Evolutionary conservation across 345 rosid genomes (phyloP), one percentile per base, ranked within the genome.

Genomic region (Syzygium grande): DNA sequence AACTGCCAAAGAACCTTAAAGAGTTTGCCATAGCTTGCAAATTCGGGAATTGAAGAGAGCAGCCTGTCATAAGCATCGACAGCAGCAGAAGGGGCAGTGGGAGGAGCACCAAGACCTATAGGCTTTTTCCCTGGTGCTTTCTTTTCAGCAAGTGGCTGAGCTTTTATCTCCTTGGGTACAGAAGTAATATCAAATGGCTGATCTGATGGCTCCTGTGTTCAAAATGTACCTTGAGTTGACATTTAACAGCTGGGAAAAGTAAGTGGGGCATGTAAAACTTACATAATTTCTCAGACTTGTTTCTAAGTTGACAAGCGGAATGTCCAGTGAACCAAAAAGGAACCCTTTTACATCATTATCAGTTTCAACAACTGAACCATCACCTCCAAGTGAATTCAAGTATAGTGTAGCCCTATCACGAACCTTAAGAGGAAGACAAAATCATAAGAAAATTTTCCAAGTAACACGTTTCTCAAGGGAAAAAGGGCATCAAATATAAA

Each of bases 361-460:
- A 88, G 96, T 90, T 91, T 95, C 95, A 89, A 92, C 92, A 54
- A 90, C 94, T 86, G 92, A 86, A 89, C 94, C 96, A 88, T 96
- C 96, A 85, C 92, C 95, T 80, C 95, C 97, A 91, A 98, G 94
- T 53, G 95, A 93, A 87, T 94, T 96, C 88, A 98, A 91, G 93
- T 94, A 98, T 54, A 98, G 94, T 38, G 99, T 98, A 86, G 99
- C 99, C 90, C 99, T 94, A 90, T 98, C 99, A 88, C 99, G 99
- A 87, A 98, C 99, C 99, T 97, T 92, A 46, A 89, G 16, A 22
- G 25, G 54, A 73, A 73, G 49, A 73, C 80, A 73, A 34, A 19
- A 34, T 73, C 23, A 9, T 34, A 73, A 61, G 21, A 61, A 61
- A 73, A 34, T 12, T 73, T 73, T 73, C 46, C 80, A 9, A 34